Base-by-base conservation (phyloP, 106 monocot species). In the Dioscorea dumetorum region DNA sequence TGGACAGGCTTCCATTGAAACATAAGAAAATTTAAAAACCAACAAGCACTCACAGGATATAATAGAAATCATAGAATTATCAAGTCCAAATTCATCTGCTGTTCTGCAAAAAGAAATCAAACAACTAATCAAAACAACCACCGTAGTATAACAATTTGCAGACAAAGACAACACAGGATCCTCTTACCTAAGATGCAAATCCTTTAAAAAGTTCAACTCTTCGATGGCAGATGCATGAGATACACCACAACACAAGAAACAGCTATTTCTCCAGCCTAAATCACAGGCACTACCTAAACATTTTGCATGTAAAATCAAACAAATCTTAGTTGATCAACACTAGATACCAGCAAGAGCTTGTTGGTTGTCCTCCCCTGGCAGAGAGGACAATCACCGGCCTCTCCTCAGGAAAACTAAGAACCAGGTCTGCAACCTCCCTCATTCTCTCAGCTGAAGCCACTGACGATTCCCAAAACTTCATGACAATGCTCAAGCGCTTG, bases 331-430 rank as follows among this genome's bases (percentile, higher is more conserved):
- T 41, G 11, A n/a, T 35, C 28, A n/a, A 57, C 1, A 11, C 52
- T 22, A 7, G 17, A 12, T 86, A 86, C 88, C 74, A 78, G 24
- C 18, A 93, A 62, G 64, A 93, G 85, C 22, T 83, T 83, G 79
- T 86, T 88, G 6, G 93, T 93, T 4, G 88, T 86, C 77, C 87
- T 93, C 63, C 93, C 93, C 93, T 50, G 62, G n/a, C n/a, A n/a
- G n/a, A n/a, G n/a, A n/a, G n/a, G n/a, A n/a, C n/a, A n/a, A n/a
- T n/a, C n/a, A n/a, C n/a, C n/a, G n/a, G n/a, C n/a, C n/a, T n/a
- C n/a, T n/a, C n/a, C n/a, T n/a, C n/a, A n/a, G n/a, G n/a, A n/a
- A n/a, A n/a, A n/a, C n/a, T n/a, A n/a, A n/a, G n/a, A n/a, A n/a
- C n/a, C n/a, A n/a, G n/a, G n/a, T n/a, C n/a, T n/a, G n/a, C n/a